Base-by-base conservation (phyloP, 176 grass and related monocot genomes). In the Triticum turgidum region DNA sequence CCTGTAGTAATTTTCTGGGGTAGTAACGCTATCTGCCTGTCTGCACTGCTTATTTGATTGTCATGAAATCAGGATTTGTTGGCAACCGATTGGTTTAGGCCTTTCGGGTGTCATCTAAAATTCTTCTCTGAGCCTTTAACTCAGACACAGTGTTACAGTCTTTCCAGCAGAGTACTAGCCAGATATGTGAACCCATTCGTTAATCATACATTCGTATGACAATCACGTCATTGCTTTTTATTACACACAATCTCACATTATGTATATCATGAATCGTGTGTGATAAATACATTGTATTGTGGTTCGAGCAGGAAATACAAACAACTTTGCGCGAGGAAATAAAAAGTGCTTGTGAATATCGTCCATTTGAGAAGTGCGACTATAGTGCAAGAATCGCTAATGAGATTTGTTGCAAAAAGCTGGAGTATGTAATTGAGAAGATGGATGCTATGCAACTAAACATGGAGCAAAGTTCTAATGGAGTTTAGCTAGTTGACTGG, bases 351-450 rank as follows among this genome's bases (percentile, higher is more conserved):
- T 96, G 90, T 10, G 94, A 94, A 76, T 96, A 98, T 70, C 90
- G 87, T 24, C 97, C 97, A 29, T 96, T 98, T 85, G 97, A 98
- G 83, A 98, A 98, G 73, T 98, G 86, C 30, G 94, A 96, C 61
- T 98, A 98, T 85, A 91, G 76, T 24, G 83, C 97, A 38, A 98
- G 90, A 87, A 96, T 94, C 61, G 82, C 97, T 87, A 98, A 96
- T 56, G 94, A 98, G 80, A 98, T 98, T 61, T 96, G 92, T 20
- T 88, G 76, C 20, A 96, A 96, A 74, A 98, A 94, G 70, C 84
- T 98, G 82, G 88, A 98, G 82, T 93, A 94, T 86, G 63, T 98
- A 17, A 88, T 87, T 33, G 90, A 91, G 71, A 91, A 98, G 83
- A 80, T 98, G 73, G 90, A 92, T 90, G 87, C 41, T 22, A 91